These are phyloP conservation scores for Sungouiella thailandica DNA, from an alignment of 805 yeast species.

Conservation along the genomic window DNA sequence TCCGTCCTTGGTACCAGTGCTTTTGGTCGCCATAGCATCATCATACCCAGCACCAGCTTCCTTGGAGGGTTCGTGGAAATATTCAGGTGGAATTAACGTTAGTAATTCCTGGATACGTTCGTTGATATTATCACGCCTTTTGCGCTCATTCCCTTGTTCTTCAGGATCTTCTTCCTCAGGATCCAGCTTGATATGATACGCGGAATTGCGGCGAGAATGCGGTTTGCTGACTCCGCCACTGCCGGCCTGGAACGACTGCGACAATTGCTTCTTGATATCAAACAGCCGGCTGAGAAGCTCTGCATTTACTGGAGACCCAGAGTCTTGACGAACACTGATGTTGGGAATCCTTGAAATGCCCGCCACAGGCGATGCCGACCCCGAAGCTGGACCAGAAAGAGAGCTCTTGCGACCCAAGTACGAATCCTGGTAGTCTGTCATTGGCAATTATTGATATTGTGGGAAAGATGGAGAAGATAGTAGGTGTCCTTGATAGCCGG, in stretches of 20 bases:
- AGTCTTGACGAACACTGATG: conserved; percentile 25
- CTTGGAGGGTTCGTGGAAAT: conserved; percentile 30
- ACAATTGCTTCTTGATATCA: conserved; percentile 38
- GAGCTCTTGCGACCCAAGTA: background rate
- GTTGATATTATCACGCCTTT: conserved; percentile 39
- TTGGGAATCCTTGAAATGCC: conserved; percentile 20
- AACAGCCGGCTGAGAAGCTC: conserved; percentile 25
- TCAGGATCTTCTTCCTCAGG: conserved; percentile 17
- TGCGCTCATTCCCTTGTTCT: conserved; percentile 37
- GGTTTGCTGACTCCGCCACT: conserved; percentile 37
- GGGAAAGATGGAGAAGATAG: too few relatives aligned
- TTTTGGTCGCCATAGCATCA: conserved; percentile 5
- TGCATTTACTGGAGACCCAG: conserved; percentile 14
- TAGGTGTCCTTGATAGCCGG: too few relatives aligned
- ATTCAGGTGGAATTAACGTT: conserved; percentile 32
- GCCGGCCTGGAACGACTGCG: conserved; percentile 30
- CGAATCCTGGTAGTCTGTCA: conserved; percentile 1
- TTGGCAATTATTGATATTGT: too few relatives aligned
- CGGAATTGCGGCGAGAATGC: conserved; percentile 32
- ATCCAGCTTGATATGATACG: conserved; percentile 21
- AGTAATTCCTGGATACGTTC: conserved; percentile 42
- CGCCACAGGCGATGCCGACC: conserved; percentile 3
- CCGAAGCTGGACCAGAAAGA: conserved; percentile 9
- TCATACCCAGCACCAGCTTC: conserved; percentile 13
- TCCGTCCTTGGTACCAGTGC: conserved; percentile 69